Evolutionary conservation across 352 stramenopile species (phyloP).

Genomic region (Globisporangium nagaii): DNA sequence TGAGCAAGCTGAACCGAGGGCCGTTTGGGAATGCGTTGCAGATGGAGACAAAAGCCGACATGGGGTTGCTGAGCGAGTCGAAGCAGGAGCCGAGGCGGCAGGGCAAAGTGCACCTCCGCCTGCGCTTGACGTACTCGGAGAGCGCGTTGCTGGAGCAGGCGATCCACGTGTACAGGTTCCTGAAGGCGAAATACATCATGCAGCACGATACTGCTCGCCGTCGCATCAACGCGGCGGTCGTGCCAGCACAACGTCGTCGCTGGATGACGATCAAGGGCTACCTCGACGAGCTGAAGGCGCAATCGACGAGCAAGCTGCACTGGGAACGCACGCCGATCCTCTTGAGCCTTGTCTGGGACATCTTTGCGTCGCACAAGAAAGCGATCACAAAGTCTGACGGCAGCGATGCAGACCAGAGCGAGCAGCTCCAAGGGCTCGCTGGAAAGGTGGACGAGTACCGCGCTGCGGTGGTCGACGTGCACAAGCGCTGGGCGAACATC

Average conservation of each 20-base stretch:
- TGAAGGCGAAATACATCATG: slow-evolving; percentile 57
- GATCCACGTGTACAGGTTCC: slow-evolving; percentile 51
- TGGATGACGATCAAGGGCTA: slow-evolving; percentile 59
- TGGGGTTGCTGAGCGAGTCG: neutral
- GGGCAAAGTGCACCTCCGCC: slow-evolving; percentile 37
- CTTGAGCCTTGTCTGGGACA: slow-evolving; percentile 66
- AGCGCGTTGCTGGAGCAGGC: slow-evolving; percentile 60
- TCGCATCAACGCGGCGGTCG: slow-evolving; percentile 54
- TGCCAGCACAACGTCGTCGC: slow-evolving; percentile 49
- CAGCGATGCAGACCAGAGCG: slow-evolving; percentile 16
- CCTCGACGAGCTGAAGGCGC: slow-evolving; percentile 42
- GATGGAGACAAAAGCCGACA: slow-evolving; percentile 2
- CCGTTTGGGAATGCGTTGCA: slow-evolving; percentile 1
- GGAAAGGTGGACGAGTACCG: slow-evolving; percentile 40
- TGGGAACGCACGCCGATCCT: slow-evolving; percentile 61
- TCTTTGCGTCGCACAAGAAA: slow-evolving; percentile 41
- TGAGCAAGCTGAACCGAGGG: slow-evolving; percentile 25
- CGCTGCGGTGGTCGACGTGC: slow-evolving; percentile 40
- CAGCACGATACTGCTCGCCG: slow-evolving; percentile 48
- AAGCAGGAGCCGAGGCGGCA: slow-evolving; percentile 4
- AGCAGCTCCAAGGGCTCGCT: slow-evolving; percentile 27
- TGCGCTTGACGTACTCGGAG: slow-evolving; percentile 51
- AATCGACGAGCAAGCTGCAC: slow-evolving; percentile 45
- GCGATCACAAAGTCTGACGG: slow-evolving; percentile 1
- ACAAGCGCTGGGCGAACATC: slow-evolving; percentile 65